phyloP scores from a whole-genome alignment of 371 early-diverging fungal species.

The Mycotypha africana region DNA sequence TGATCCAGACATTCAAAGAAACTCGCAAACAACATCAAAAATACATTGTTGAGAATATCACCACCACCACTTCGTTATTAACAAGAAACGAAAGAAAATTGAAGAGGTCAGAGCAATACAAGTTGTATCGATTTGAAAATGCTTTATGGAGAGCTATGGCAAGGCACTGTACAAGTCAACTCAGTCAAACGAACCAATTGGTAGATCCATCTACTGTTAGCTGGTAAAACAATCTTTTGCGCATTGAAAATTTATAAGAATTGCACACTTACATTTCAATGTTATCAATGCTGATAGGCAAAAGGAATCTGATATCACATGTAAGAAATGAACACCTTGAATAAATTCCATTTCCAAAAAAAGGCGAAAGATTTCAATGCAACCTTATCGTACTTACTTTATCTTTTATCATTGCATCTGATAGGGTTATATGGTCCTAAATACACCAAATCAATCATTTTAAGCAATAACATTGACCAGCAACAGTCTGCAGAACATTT shows the following conservation, averaged over 20 bases:
- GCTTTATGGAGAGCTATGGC: conserved; percentile 40
- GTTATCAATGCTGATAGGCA: too few relatives aligned
- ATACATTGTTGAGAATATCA: background rate
- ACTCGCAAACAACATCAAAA: conserved; percentile 18
- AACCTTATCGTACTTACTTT: too few relatives aligned
- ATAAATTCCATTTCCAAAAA: too few relatives aligned
- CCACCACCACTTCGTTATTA: conserved; percentile 2
- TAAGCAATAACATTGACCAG: too few relatives aligned
- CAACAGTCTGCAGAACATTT: too few relatives aligned
- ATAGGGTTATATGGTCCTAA: conserved; percentile 30
- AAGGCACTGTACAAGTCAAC: conserved; percentile 13
- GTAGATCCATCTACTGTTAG: conserved; percentile 20
- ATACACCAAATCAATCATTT: too few relatives aligned
- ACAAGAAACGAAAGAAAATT: conserved; percentile 5
- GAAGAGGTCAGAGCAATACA: conserved; percentile 13
- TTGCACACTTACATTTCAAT: too few relatives aligned
- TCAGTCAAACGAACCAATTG: conserved; percentile 10
- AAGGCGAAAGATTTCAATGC: too few relatives aligned
- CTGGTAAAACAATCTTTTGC: conserved; percentile 19
- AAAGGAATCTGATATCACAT: conserved; percentile 32
- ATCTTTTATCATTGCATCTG: background rate
- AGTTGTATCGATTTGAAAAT: conserved; percentile 26
- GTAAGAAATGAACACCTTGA: conserved; percentile 8
- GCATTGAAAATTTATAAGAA: too few relatives aligned
- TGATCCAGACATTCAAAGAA: conserved; percentile 27